Base-by-base conservation (phyloP, 2,329 filamentous ascomycete species). In the Fusarium mundagurra region DNA sequence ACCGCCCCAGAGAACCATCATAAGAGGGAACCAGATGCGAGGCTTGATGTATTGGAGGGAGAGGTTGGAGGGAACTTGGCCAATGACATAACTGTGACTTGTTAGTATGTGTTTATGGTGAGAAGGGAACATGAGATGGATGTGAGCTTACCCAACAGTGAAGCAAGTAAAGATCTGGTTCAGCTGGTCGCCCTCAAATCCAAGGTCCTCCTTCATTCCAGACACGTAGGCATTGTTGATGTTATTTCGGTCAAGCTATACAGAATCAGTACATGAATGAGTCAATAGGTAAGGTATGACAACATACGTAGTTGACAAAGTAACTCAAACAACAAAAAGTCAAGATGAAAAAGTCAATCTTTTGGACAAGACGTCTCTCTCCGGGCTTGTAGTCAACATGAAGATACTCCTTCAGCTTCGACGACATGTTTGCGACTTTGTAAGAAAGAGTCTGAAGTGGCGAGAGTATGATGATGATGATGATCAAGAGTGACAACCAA, bases 271-370 rank as follows among this genome's bases (percentile, higher is more conserved):
- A 36, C 17, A 55, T 36, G 10, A 20, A 54, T 31, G 17, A 20
- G 11, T 29, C 13, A 5, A 8, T 12, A 12, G 8, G 0, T 13
- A 18, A 17, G 3, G 16, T 39, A 18, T 10, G 5, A 16, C 33
- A 17, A 71, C 86, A 41, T 75, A 87, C 86, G 71, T 88, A 88
- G 76, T 88, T 88, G 74, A 87, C 82, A 63, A 89, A 86, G 76
- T 89, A 89, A 73, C 85, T 87, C 57, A 92, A 77, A 76, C 89
- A 92, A 80, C 90, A 91, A 76, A 91, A 91, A 0, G 88, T 90
- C 50, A 92, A 80, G 74, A 91, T 91, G 81, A 91, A 91, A 75
- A 91, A 91, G 77, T 91, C 90, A 54, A 91, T 88, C 81, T 89
- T 91, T 45, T 84, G 85, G 11, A 91, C 82, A 36, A 91, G 80